Evolutionary conservation across 345 rosid species (phyloP).

Genomic region (Aethionema arabicum): DNA sequence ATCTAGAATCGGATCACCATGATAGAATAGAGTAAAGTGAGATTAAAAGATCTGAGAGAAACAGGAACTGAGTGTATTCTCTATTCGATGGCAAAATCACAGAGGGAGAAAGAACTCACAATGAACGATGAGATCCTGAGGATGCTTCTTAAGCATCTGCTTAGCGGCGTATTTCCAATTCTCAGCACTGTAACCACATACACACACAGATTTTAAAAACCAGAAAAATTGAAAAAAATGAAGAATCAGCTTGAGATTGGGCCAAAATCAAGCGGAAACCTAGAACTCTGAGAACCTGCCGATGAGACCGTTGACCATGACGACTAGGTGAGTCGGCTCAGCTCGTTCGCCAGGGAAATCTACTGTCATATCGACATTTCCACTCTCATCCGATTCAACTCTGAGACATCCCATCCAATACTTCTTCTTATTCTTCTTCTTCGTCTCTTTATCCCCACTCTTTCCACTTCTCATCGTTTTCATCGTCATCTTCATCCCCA

Average conservation of each 20-base stretch:
- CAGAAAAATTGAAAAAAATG: background rate
- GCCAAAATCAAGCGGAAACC: conserved; percentile 5
- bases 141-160: conserved; percentile 61
- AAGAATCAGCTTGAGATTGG: conserved; percentile 1
- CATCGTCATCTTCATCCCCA: background rate
- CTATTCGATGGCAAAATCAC: background rate
- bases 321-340: conserved; percentile 62
- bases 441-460: conserved; percentile 16
- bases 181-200: conserved; percentile 46
- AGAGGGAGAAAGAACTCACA: conserved; percentile 46
- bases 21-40: background rate
- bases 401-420: conserved; percentile 54
- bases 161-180: conserved; percentile 81
- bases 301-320: conserved; percentile 82
- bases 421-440: conserved; percentile 29
- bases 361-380: conserved; percentile 53
- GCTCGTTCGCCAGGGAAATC: conserved; percentile 43
- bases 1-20: conserved; percentile 14
- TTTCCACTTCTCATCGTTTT: conserved; percentile 6
- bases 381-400: conserved; percentile 42
- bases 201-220: background rate
- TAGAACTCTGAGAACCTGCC: conserved; percentile 54
- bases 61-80: conserved; percentile 3
- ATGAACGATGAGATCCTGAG: conserved; percentile 61
- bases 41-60: background rate